Percentiles rank a stretch among this genome's conserved stretches.
Evolutionary conservation across 441 rosid species (phyloP).

Genomic region (Syzygium malaccense): DNA sequence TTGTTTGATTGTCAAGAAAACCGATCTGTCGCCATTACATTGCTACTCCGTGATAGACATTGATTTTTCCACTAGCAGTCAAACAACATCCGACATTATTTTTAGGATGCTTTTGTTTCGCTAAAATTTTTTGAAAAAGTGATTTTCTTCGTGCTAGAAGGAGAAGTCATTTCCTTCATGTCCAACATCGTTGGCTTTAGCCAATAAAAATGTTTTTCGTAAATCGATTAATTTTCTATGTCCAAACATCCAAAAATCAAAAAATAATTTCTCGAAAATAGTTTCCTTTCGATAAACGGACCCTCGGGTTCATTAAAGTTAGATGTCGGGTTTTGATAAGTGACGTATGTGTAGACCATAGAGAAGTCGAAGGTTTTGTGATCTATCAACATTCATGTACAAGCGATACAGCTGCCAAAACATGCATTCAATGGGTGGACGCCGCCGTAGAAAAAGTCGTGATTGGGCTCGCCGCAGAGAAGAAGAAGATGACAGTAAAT

Average conservation of each 20-base stretch:
- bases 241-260: background rate
- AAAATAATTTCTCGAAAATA: too few species aligned
- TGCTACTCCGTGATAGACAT: too few species aligned
- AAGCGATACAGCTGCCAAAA: background rate
- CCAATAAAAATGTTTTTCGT: background rate
- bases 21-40: background rate
- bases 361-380: background rate
- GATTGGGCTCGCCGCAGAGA: background rate
- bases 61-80: background rate
- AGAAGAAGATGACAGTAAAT: background rate
- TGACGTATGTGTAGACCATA: background rate
- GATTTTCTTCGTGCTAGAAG: fast-evolving
- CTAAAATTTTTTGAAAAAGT: background rate
- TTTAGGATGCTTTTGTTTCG: fast-evolving
- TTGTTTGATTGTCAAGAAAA: background rate
- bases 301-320: background rate
- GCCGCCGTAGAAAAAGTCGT: background rate
- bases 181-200: background rate
- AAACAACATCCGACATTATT: background rate
- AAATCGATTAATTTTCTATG: fast-evolving
- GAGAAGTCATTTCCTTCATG: fast-evolving
- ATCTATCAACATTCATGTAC: background rate
- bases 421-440: background rate
- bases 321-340: background rate
- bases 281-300: background rate